phyloP scores from a whole-genome alignment of 495 filamentous ascomycete species.

The Viridothelium virens region DNA sequence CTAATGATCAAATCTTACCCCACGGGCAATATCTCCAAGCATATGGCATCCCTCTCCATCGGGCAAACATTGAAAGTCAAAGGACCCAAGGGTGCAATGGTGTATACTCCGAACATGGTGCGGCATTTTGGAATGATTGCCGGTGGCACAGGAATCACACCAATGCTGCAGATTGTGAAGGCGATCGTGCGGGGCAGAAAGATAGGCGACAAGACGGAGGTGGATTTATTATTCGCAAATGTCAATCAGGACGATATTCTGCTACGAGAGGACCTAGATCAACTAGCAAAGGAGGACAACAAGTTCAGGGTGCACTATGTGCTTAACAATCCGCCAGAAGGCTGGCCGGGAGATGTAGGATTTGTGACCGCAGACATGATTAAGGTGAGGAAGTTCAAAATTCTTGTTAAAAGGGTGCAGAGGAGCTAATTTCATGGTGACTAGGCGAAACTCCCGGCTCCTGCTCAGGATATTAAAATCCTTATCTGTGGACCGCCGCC shows the following conservation, averaged over 20 bases:
- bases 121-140: slow-evolving; percentile 95
- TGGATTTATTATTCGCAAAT: slow-evolving; percentile 94
- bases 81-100: slow-evolving; percentile 94
- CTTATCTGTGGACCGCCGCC: slow-evolving; percentile 94
- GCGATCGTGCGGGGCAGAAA: slow-evolving; percentile 77
- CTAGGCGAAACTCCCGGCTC: slow-evolving; percentile 71
- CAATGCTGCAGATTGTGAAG: slow-evolving; percentile 91
- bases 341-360: slow-evolving; percentile 82
- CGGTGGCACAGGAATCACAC: slow-evolving; percentile 94
- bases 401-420: not conserved
- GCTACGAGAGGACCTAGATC: slow-evolving; percentile 81
- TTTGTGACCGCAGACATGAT: slow-evolving; percentile 96
- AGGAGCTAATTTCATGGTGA: not conserved
- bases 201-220: slow-evolving; percentile 70
- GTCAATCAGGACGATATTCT: slow-evolving; percentile 89
- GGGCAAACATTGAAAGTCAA: slow-evolving; percentile 82
- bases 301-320: slow-evolving; percentile 86
- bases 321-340: slow-evolving; percentile 87
- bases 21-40: slow-evolving; percentile 88
- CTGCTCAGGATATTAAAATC: slow-evolving; percentile 83
- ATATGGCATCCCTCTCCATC: slow-evolving; percentile 72
- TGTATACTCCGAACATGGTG: slow-evolving; percentile 91
- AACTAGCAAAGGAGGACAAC: slow-evolving; percentile 64
- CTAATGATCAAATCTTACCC: slow-evolving; percentile 97
- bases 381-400: slow-evolving; percentile 49